Percentiles rank a stretch among this genome's conserved stretches.
Evolutionary conservation across 2,329 filamentous ascomycete species (phyloP).

Genomic region (Grosmannia serpens): DNA sequence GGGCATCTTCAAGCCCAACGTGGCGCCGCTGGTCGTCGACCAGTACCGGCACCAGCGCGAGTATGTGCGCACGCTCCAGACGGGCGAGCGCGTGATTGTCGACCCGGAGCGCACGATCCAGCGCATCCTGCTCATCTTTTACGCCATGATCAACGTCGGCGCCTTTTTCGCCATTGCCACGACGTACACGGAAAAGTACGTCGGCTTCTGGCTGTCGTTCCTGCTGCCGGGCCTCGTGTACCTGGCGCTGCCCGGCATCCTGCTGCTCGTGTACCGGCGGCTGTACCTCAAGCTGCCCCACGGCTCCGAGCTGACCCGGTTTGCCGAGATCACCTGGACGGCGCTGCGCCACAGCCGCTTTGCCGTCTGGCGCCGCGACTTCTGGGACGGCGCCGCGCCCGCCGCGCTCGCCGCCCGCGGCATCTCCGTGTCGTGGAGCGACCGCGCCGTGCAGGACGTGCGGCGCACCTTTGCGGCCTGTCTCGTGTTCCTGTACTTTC

Average conservation of each 20-base stretch:
- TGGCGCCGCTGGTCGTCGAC: conserved; percentile 30
- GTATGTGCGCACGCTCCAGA: conserved; percentile 26
- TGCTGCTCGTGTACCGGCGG: conserved; percentile 43
- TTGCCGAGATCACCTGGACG: conserved; percentile 41
- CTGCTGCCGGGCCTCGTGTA: conserved; percentile 39
- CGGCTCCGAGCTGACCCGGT: conserved; percentile 54
- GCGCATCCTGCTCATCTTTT: conserved; percentile 41
- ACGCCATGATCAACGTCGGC: conserved; percentile 56
- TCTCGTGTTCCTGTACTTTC: conserved; percentile 30
- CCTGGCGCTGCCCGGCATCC: conserved; percentile 44
- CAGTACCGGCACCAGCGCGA: conserved; percentile 29
- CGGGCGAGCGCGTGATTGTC: conserved; percentile 30
- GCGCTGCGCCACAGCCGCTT: conserved; percentile 40
- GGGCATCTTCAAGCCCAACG: conserved; percentile 58
- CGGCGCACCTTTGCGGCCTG: conserved; percentile 34
- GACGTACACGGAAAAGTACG: conserved; percentile 65
- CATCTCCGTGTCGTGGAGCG: conserved; percentile 47
- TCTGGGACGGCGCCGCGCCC: conserved; percentile 51
- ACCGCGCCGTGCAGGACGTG: conserved; percentile 56
- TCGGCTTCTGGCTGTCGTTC: conserved; percentile 65
- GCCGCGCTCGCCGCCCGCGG: conserved; percentile 32
- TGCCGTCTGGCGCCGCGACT: conserved; percentile 40
- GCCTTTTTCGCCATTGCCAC: conserved; percentile 48
- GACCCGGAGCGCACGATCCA: conserved; percentile 32
- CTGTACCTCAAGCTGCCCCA: conserved; percentile 47